A percentile compares a stretch with the other conserved stretches of the same genome.
Conservation (phyloP, 495 filamentous ascomycete genomes). For the Barbatosphaeria neglecta region DNA sequence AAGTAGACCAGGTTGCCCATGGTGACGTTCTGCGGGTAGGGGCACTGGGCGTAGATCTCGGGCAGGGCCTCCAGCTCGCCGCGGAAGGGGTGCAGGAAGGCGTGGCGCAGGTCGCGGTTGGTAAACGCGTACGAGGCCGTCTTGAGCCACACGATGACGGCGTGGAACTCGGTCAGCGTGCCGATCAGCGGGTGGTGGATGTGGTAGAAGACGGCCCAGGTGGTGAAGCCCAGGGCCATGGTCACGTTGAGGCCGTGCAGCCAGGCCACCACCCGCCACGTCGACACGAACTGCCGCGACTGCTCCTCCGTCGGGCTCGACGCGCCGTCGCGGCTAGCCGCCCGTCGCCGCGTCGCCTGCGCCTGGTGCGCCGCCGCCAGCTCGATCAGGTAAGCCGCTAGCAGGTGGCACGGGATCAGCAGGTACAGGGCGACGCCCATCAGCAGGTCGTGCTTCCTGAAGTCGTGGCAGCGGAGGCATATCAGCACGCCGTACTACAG, state of each 20-base stretch:
- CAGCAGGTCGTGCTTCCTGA: conserved; percentile 63
- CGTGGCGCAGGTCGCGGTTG: conserved; percentile 87
- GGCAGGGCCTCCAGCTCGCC: conserved; percentile 52
- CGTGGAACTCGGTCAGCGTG: conserved; percentile 79
- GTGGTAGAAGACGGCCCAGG: conserved; percentile 72
- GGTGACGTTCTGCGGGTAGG: conserved; percentile 85
- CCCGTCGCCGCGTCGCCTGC: conserved; percentile 48
- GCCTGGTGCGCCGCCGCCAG: conserved; percentile 66
- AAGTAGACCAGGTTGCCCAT: conserved; percentile 81
- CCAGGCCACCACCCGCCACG: conserved; percentile 67
- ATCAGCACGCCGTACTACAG: conserved; percentile 86
- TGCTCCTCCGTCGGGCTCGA: conserved; percentile 43
- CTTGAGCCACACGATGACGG: conserved; percentile 93
- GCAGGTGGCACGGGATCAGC: conserved; percentile 78
- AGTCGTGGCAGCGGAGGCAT: conserved; percentile 82
- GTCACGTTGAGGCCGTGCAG: conserved; percentile 76
- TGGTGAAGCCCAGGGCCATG: conserved; percentile 68
- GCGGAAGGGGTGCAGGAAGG: conserved; percentile 59
- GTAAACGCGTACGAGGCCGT: conserved; percentile 92
- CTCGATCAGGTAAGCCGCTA: conserved; percentile 83
- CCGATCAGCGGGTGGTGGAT: conserved; percentile 92
- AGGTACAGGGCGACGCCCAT: conserved; percentile 67
- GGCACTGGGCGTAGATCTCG: conserved; percentile 66
- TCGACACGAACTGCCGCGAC: conserved; percentile 49
- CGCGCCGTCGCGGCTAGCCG: conserved; percentile 43